Base-by-base conservation (phyloP, 2,329 filamentous ascomycete species). In the Sclerotinia minor region DNA sequence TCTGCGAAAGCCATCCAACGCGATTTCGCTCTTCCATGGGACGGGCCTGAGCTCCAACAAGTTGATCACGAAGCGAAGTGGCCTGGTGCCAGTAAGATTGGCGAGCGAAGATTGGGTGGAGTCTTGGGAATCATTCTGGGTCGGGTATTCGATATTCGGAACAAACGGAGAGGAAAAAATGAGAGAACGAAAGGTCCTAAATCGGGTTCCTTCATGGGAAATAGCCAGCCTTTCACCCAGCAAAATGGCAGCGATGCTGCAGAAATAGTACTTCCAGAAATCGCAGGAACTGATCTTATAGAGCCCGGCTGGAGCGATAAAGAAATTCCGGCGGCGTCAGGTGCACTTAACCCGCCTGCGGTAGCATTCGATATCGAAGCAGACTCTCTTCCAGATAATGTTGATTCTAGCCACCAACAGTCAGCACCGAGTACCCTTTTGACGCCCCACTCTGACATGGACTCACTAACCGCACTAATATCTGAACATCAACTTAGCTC, bases 111-210 rank as follows among this genome's bases (percentile, higher is more conserved):
- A 68, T 77, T 91, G 6, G 89, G 89, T 7, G 89, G 90, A 17
- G 85, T 92, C 13, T 79, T 92, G 3, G 90, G 90, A 3, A 83
- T 90, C 9, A 78, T 92, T 0, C 84, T 92, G 2, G 88, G 89
- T 1, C 84, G 88, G 60, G 81, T 92, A 44, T 89, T 87, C 75
- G 88, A 91, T 71, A 82, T 86, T 68, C 79, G 81, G 45, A 77
- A 77, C 57, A 78, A 75, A 64, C 72, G 70, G 50, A 74, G 73
- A 49, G 24, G 67, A 19, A 74, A 71, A 64, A 35, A 67, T 19
- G 74, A 75, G 58, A 74, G 70, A 64, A 75, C 72, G 53, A 72
- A 71, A 7, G 47, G 38, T 7, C 35, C 49, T 11, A 61, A 32
- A 52, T 38, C 26, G 13, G 24, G 21, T 26, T 50, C 59, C 38